Percentiles rank a stretch among this genome's conserved stretches.
Evolutionary conservation across 2,329 filamentous ascomycete genomes (phyloP).

Genomic region (Leptographium procerum): DNA sequence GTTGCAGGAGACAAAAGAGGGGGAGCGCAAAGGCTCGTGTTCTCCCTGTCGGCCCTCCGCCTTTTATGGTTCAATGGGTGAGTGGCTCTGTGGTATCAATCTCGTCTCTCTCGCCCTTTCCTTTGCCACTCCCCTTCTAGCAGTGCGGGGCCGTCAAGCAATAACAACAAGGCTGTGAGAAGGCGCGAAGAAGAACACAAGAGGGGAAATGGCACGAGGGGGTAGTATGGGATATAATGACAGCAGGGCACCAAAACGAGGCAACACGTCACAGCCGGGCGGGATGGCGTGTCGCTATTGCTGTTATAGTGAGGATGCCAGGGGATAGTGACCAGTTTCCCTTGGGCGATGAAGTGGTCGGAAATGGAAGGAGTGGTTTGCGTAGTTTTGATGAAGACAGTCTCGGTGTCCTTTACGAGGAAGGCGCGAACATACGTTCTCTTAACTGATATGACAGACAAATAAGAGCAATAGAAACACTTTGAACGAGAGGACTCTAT

Average conservation of each 20-base stretch:
- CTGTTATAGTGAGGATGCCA: background rate
- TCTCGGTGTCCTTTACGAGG: background rate
- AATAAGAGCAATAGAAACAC: background rate
- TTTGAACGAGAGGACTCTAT: background rate
- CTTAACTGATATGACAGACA: background rate
- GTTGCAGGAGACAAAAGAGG: background rate
- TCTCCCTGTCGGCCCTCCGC: background rate
- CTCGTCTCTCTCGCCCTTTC: background rate
- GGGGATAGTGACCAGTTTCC: background rate
- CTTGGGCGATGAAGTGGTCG: background rate
- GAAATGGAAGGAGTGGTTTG: background rate
- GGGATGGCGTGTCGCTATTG: slow-evolving; percentile 8
- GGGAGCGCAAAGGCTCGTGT: slow-evolving; percentile 5
- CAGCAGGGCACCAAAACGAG: background rate
- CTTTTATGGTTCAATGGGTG: background rate
- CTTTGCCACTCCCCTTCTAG: background rate
- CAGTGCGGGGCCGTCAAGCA: background rate
- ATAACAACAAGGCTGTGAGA: background rate
- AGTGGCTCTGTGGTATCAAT: background rate
- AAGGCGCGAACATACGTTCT: background rate
- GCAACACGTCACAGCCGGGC: slow-evolving; percentile 7
- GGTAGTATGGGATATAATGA: background rate
- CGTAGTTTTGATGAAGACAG: background rate
- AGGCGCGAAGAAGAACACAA: background rate
- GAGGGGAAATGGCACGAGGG: background rate